These are phyloP conservation scores for Aspergillus incahuasiensis DNA, from an alignment of 495 filamentous ascomycete genomes.

Conservation along the genomic window DNA sequence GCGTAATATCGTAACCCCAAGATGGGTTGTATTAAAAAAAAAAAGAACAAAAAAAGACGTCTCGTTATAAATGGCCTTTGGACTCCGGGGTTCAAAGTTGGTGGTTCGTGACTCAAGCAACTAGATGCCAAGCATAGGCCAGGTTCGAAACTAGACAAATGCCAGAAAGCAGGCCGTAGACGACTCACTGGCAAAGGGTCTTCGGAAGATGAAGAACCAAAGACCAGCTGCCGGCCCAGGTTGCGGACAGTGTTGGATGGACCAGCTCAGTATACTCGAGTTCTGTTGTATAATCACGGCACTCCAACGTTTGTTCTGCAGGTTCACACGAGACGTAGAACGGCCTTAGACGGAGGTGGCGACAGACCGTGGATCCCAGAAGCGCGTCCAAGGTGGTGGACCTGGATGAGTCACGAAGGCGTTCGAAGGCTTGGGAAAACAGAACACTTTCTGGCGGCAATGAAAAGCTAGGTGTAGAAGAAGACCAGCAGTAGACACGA, in stretches of 20 bases:
- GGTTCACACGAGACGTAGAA: slow-evolving; percentile 19
- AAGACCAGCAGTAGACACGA: slow-evolving; percentile 8
- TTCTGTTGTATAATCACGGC: slow-evolving; percentile 5
- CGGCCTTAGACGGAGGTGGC: slow-evolving; percentile 5
- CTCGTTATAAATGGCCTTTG: slow-evolving; percentile 31
- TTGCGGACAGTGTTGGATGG: slow-evolving; percentile 22
- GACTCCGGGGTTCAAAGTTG: slow-evolving; percentile 43
- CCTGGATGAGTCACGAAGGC: slow-evolving; percentile 24
- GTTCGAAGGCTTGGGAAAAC: slow-evolving; percentile 20
- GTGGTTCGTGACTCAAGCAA: slow-evolving; percentile 33
- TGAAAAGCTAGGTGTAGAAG: neutral
- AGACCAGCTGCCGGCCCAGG: slow-evolving; percentile 40
- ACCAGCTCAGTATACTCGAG: slow-evolving; percentile 20
- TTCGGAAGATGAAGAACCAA: slow-evolving; percentile 40
- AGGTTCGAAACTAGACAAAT: slow-evolving; percentile 11
- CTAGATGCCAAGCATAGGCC: slow-evolving; percentile 34
- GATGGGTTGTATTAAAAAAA: slow-evolving; percentile 28
- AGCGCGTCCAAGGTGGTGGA: slow-evolving; percentile 18
- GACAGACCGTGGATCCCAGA: slow-evolving; percentile 22
- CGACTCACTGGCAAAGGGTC: slow-evolving; percentile 30
- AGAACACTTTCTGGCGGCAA: slow-evolving; percentile 9
- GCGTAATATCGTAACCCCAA: slow-evolving; percentile 47
- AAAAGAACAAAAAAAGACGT: slow-evolving; percentile 23
- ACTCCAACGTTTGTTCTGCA: slow-evolving; percentile 16
- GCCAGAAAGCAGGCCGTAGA: slow-evolving; percentile 19